Base-by-base conservation (phyloP, 208 protist genomes). In the Cochliopodium minus region DNA sequence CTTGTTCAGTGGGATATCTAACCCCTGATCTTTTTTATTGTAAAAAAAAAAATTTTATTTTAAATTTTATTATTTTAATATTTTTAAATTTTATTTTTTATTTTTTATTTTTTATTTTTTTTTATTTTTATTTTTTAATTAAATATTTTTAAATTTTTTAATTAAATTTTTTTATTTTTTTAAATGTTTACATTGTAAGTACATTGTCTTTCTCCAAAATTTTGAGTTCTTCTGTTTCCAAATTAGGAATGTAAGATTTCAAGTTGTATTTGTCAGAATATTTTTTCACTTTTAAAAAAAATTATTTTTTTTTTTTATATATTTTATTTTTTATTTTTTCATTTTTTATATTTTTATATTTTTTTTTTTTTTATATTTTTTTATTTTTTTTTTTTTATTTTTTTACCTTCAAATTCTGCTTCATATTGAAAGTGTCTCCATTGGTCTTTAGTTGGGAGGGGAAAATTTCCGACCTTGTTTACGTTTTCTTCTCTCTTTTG, bases 301-400 rank as follows among this genome's bases (percentile, higher is more conserved):
- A 32, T 47, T 52, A 42, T 43, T 52, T 52, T 43, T 43, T 52
- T 43, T 52, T 52, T 43, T 43, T 52, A 17, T 52, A 42, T 43
- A 42, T 52, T 43, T 17, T n/a, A 17, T 52, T 52, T 43, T 52
- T 52, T 43, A 17, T 52, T 43, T 52, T 52, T 43, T 52, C 36
- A 17, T 43, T 52, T 52, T 47, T 47, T 52, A 47, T 52, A 17
- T 52, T 52, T 43, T 52, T 52, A 17, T 52, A 17, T 43, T 52
- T 43, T 43, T 52, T 52, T 43, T 52, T 52, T 52, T 52, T 52
- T 52, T n/a, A n/a, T n/a, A n/a, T n/a, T n/a, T n/a, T n/a, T n/a
- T n/a, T n/a, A n/a, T n/a, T n/a, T n/a, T n/a, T n/a, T n/a, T n/a
- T n/a, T n/a, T n/a, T n/a, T n/a, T n/a, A n/a, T n/a, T n/a, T n/a